These are phyloP conservation scores for Tephrocybe sp. DNA, from an alignment of 768 basidiomycete species.

Conservation along the genomic window DNA sequence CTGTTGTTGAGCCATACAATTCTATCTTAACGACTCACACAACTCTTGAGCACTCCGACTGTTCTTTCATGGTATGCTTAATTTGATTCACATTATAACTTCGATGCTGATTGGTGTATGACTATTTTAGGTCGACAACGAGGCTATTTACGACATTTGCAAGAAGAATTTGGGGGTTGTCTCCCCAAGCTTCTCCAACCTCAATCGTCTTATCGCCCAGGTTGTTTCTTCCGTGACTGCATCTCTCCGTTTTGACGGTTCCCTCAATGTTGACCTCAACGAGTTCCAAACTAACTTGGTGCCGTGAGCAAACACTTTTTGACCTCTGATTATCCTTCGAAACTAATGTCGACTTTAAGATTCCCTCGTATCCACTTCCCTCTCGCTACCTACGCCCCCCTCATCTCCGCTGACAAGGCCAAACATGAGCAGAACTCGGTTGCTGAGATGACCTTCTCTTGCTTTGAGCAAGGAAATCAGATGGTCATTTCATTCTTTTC, in stretches of 20 bases:
- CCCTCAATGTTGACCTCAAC: slow-evolving; percentile 94
- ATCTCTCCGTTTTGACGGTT: slow-evolving; percentile 95
- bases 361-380: slow-evolving; percentile 99
- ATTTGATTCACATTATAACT: neutral
- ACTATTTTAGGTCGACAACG: slow-evolving; percentile 81
- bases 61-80: slow-evolving; percentile 92
- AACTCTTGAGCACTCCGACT: slow-evolving; percentile 99
- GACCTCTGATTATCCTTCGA: neutral
- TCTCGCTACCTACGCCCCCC: slow-evolving; percentile 91
- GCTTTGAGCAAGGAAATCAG: slow-evolving; percentile 96
- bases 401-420: slow-evolving; percentile 94
- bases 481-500: slow-evolving; percentile 52
- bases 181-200: slow-evolving; percentile 87
- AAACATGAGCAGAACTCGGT: slow-evolving; percentile 97
- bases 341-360: slow-evolving; percentile 31
- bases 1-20: slow-evolving; percentile 99
- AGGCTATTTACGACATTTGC: slow-evolving; percentile 99
- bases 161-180: slow-evolving; percentile 87
- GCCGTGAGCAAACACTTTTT: slow-evolving; percentile 57
- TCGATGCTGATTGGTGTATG: slow-evolving; percentile 1
- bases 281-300: slow-evolving; percentile 99
- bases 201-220: slow-evolving; percentile 96
- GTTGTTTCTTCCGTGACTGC: slow-evolving; percentile 98
- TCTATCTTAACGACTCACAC: slow-evolving; percentile 97
- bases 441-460: slow-evolving; percentile 96